A percentile compares a stretch with the other conserved stretches of the same genome.
These are phyloP conservation scores for Strobilomyces echinocephalus DNA, from an alignment of 768 basidiomycete species.

Conservation along the genomic window DNA sequence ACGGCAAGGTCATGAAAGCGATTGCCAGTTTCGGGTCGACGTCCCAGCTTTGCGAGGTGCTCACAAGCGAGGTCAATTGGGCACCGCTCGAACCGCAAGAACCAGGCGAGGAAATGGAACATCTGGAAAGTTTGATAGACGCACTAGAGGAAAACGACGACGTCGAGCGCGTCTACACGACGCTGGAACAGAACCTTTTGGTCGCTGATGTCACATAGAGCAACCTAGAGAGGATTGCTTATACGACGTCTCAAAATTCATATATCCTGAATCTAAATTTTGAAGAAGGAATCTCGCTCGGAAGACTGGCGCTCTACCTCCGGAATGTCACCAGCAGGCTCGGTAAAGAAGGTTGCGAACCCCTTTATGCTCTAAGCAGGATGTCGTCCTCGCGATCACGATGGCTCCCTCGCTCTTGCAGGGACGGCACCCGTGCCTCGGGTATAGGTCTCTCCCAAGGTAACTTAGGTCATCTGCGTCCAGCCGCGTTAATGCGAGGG, in stretches of 20 bases:
- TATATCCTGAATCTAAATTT: not conserved
- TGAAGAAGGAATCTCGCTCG: not conserved
- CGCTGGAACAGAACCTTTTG: slow-evolving; percentile 33
- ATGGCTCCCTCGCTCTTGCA: not conserved
- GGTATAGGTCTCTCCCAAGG: not conserved
- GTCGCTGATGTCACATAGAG: slow-evolving; percentile 20
- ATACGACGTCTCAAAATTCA: not conserved
- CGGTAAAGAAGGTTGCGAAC: not conserved
- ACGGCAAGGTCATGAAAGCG: slow-evolving; percentile 36
- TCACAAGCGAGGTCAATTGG: slow-evolving; percentile 52
- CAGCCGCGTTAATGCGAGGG: not conserved
- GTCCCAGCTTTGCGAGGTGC: slow-evolving; percentile 34
- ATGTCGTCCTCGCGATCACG: not conserved
- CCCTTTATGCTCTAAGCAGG: not conserved
- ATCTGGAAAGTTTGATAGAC: slow-evolving; percentile 43
- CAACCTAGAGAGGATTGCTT: not conserved
- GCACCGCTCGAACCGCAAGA: slow-evolving; percentile 42
- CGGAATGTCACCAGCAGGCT: not conserved
- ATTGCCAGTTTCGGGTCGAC: slow-evolving; percentile 25
- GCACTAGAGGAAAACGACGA: slow-evolving; percentile 56
- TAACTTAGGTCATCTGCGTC: slow-evolving; percentile 6
- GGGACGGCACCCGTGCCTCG: slow-evolving; percentile 1
- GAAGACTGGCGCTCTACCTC: not conserved
- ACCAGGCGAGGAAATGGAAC: slow-evolving; percentile 27
- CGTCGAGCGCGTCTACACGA: slow-evolving; percentile 56